These are phyloP conservation scores for Exobasidium cylindrosporum DNA, from an alignment of 1,284 basidiomycete species.

Conservation along the genomic window DNA sequence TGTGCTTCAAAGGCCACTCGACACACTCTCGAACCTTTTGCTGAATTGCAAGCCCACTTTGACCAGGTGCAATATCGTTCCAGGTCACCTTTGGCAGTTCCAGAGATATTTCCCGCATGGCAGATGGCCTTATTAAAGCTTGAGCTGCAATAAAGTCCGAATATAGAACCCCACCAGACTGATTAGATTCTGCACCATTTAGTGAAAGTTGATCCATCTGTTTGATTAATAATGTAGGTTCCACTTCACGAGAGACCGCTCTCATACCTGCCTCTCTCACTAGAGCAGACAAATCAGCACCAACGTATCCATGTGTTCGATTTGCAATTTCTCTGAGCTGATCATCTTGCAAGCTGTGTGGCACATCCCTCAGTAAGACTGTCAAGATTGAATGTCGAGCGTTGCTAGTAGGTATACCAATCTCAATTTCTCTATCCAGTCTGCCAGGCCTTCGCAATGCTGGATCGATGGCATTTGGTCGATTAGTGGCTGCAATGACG, in stretches of 20 bases:
- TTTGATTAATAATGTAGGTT: background rate
- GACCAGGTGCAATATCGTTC: slow-evolving; percentile 66
- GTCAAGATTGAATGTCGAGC: slow-evolving; percentile 79
- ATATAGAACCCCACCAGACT: background rate
- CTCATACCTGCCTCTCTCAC: slow-evolving; percentile 87
- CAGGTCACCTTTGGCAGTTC: slow-evolving; percentile 81
- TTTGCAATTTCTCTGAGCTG: slow-evolving; percentile 70
- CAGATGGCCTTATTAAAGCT: slow-evolving; percentile 79
- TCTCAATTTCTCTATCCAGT: slow-evolving; percentile 95
- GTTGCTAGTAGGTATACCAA: slow-evolving; percentile 83
- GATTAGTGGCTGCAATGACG: slow-evolving; percentile 93
- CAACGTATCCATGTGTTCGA: slow-evolving; percentile 92
- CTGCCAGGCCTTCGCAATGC: slow-evolving; percentile 88
- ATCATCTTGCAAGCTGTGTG: slow-evolving; percentile 66
- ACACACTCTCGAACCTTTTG: slow-evolving; percentile 45
- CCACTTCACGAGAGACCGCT: slow-evolving; percentile 8
- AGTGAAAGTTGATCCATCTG: background rate
- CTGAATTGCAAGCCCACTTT: slow-evolving; percentile 24
- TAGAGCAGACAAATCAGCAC: slow-evolving; percentile 87
- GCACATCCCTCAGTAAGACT: slow-evolving; percentile 76
- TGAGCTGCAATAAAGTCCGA: slow-evolving; percentile 71
- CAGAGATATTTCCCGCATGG: slow-evolving; percentile 87
- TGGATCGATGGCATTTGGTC: slow-evolving; percentile 95
- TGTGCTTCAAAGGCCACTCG: slow-evolving; percentile 89
- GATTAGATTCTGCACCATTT: background rate